phyloP scores from a whole-genome alignment of 371 early-diverging fungal genomes.

The Blyttiomyces sp. region DNA sequence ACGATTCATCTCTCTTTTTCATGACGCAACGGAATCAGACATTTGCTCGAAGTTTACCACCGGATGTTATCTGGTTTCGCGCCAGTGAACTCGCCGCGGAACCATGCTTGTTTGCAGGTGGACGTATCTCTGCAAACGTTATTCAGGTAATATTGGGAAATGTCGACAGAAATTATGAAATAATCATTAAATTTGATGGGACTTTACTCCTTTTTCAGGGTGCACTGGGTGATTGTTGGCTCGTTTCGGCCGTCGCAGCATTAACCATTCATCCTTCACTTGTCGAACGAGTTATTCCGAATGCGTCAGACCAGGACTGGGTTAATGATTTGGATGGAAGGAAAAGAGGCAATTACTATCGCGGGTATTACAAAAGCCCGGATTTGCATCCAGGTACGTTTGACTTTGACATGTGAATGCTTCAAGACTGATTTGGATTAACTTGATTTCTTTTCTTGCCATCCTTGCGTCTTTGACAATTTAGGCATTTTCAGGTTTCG shows the following conservation, averaged over 20 bases:
- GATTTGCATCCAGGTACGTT: conserved; percentile 32
- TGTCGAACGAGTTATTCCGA: conserved; percentile 35
- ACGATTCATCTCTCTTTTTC: conserved; percentile 17
- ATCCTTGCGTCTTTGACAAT: conserved; percentile 4
- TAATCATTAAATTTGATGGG: no score
- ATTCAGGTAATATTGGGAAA: conserved; percentile 15
- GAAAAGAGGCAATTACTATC: conserved; percentile 23
- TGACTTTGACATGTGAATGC: no score
- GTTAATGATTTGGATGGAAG: conserved; percentile 17
- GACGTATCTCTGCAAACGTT: conserved; percentile 10
- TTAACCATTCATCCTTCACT: conserved; percentile 46
- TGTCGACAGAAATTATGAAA: no score
- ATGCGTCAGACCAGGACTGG: conserved; percentile 35
- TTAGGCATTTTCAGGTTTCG: conserved; percentile 49
- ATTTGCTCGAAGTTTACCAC: background rate
- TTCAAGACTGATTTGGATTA: no score
- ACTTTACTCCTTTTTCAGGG: no score
- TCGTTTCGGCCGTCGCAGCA: conserved; percentile 50
- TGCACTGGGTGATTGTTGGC: conserved; percentile 47
- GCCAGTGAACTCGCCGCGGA: conserved; percentile 24
- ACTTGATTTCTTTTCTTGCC: no score
- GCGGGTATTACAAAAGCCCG: conserved; percentile 33
- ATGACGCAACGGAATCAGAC: background rate
- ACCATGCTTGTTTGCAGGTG: conserved; percentile 10
- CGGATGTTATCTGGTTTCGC: conserved; percentile 23